Conservation (phyloP, 1,139 yeast genomes). For the Yarrowia galli region DNA sequence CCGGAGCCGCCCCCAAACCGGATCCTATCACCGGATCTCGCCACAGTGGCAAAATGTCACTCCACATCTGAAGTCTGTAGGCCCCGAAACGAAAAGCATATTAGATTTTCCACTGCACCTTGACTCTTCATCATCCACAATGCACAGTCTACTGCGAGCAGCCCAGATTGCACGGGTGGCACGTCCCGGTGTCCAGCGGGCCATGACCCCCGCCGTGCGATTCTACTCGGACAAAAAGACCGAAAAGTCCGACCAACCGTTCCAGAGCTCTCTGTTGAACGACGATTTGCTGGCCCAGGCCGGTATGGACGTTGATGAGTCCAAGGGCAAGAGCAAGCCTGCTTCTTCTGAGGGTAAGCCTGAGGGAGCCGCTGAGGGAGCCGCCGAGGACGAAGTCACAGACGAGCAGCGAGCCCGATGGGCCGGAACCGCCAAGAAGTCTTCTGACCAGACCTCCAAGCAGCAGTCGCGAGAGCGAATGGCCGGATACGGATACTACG, state of each 20-base stretch:
- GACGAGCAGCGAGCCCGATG: slow-evolving; percentile 48
- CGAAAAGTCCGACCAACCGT: slow-evolving; percentile 50
- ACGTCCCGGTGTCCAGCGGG: slow-evolving; percentile 37
- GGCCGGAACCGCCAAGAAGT: slow-evolving; percentile 52
- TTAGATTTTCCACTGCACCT: slow-evolving; percentile 30
- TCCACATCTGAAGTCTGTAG: slow-evolving; percentile 9
- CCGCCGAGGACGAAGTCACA: slow-evolving; percentile 43
- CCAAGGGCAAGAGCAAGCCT: slow-evolving; percentile 40
- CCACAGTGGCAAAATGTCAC: slow-evolving; percentile 21
- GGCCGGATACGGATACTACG: slow-evolving; percentile 49
- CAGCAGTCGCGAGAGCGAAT: slow-evolving; percentile 63
- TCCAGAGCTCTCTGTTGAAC: slow-evolving; percentile 66
- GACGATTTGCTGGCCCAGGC: slow-evolving; percentile 86
- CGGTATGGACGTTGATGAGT: slow-evolving; percentile 64
- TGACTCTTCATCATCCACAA: slow-evolving; percentile 30
- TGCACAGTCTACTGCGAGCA: slow-evolving; percentile 36
- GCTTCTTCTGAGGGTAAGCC: slow-evolving; percentile 38
- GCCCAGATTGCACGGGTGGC: slow-evolving; percentile 38
- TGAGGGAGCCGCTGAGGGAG: slow-evolving; percentile 42
- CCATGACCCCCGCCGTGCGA: slow-evolving; percentile 37
- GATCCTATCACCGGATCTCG: neutral
- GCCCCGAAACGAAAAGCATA: slow-evolving; percentile 22
- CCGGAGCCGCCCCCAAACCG: neutral
- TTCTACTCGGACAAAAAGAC: slow-evolving; percentile 38
- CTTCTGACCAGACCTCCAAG: slow-evolving; percentile 66